Evolutionary conservation across 1,284 basidiomycete genomes (phyloP).

Genomic region (Blastosporella zonata): DNA sequence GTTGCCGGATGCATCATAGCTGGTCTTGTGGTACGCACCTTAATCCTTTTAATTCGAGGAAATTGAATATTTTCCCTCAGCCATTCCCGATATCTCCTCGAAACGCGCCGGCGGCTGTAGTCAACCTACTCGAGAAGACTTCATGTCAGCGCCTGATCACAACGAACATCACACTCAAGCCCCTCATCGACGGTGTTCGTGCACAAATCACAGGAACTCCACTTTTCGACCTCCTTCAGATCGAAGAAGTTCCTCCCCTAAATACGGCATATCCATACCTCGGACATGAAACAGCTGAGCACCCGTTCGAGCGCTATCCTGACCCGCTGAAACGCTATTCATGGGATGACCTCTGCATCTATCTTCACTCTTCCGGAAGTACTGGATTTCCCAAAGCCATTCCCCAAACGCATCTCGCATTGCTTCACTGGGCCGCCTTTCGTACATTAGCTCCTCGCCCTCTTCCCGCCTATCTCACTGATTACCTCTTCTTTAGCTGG

Average conservation of each 20-base stretch:
- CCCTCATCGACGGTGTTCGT: slow-evolving; percentile 24
- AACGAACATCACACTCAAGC: slow-evolving; percentile 22
- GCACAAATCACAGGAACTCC: background rate
- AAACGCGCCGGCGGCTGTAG: slow-evolving; percentile 29
- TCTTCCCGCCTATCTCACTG: too few species aligned
- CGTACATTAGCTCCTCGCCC: background rate
- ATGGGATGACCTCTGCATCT: slow-evolving; percentile 14
- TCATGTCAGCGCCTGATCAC: slow-evolving; percentile 29
- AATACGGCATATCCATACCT: slow-evolving; percentile 28
- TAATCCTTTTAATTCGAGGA: background rate
- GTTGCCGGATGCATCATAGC: slow-evolving; percentile 22
- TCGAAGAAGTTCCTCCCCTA: slow-evolving; percentile 29
- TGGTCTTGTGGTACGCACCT: slow-evolving; percentile 22
- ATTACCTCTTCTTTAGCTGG: background rate
- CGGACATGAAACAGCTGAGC: slow-evolving; percentile 23
- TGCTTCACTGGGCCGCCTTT: slow-evolving; percentile 14
- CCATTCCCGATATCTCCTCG: slow-evolving; percentile 33
- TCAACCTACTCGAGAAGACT: slow-evolving; percentile 27
- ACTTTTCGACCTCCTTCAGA: slow-evolving; percentile 5
- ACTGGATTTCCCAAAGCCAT: slow-evolving; percentile 26
- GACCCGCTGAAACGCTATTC: background rate
- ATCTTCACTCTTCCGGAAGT: slow-evolving; percentile 26
- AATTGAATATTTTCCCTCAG: slow-evolving; percentile 16
- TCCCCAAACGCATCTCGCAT: slow-evolving; percentile 17
- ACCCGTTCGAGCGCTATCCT: slow-evolving; percentile 26